Evolutionary conservation across 805 yeast genomes (phyloP).

Genomic region (Kuraishia molischiana): DNA sequence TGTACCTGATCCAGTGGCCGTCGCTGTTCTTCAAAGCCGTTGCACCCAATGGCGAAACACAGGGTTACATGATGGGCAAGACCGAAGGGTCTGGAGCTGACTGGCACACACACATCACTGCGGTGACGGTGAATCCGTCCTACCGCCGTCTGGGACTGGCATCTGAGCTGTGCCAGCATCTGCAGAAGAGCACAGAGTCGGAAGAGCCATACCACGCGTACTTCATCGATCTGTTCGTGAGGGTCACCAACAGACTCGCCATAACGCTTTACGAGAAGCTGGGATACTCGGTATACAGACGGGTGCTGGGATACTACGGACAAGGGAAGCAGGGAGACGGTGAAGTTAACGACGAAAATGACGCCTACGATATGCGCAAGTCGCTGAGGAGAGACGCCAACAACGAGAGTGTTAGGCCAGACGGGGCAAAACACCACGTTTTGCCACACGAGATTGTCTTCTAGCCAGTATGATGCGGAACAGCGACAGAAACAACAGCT

Average conservation of each 20-base stretch:
- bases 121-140: conserved; percentile 79
- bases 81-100: conserved; percentile 79
- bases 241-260: conserved; percentile 76
- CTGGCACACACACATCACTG: conserved; percentile 97
- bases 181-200: conserved; percentile 67
- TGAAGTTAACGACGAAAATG: conserved; percentile 52
- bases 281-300: conserved; percentile 75
- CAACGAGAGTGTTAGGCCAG: conserved; percentile 39
- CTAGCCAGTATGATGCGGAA: conserved; percentile 15
- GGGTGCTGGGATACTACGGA: conserved; percentile 88
- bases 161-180: conserved; percentile 59
- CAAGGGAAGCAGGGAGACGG: conserved; percentile 28
- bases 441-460: conserved; percentile 61
- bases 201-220: conserved; percentile 67
- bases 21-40: conserved; percentile 70
- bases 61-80: conserved; percentile 93
- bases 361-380: conserved; percentile 85
- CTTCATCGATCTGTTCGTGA: conserved; percentile 86
- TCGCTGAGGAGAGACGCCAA: conserved; percentile 48
- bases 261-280: conserved; percentile 74
- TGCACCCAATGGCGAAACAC: conserved; percentile 19
- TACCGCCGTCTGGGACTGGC: conserved; percentile 86
- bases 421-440: conserved; percentile 53
- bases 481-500: conserved; percentile 6
- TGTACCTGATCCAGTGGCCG: conserved; percentile 84